A percentile compares a stretch with the other conserved stretches of the same genome.
Evolutionary conservation across 306 rosid genomes (phyloP).

Genomic region (Begonia peltatifolia): DNA sequence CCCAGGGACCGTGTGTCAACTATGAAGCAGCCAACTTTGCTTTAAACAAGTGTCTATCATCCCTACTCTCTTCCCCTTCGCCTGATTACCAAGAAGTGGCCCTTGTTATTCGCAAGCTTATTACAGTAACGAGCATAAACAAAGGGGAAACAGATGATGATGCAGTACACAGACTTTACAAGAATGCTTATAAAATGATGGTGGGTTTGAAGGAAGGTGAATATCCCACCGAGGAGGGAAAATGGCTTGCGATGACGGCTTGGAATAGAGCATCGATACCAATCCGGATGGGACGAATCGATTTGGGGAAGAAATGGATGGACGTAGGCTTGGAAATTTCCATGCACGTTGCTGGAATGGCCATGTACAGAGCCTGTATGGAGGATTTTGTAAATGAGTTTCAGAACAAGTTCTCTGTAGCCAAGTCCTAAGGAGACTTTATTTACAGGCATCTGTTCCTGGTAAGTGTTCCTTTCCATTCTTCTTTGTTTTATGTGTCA

Average conservation of each 20-base stretch:
- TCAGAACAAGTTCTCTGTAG: constrained; percentile 23
- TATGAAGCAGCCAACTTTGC: constrained; percentile 66
- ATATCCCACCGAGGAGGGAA: constrained; percentile 78
- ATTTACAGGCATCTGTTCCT: too few relatives aligned
- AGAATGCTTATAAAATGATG: constrained; percentile 64
- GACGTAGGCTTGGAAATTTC: constrained; percentile 60
- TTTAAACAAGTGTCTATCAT: constrained; percentile 67
- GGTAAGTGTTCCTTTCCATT: too few relatives aligned
- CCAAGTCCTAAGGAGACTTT: too few relatives aligned
- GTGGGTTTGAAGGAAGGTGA: constrained; percentile 82
- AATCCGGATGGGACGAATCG: constrained; percentile 62
- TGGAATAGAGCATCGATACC: constrained; percentile 91
- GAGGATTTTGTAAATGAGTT: constrained; percentile 42
- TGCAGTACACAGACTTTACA: constrained; percentile 55
- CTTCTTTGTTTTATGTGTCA: too few relatives aligned
- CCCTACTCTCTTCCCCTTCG: constrained; percentile 49
- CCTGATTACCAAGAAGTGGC: constrained; percentile 65
- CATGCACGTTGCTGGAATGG: constrained; percentile 71
- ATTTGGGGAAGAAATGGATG: constrained; percentile 81
- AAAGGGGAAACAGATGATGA: constrained; percentile 75
- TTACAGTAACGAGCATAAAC: constrained; percentile 45
- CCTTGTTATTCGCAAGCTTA: constrained; percentile 64
- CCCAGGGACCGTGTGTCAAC: constrained; percentile 53
- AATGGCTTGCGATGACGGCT: constrained; percentile 92
- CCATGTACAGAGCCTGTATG: constrained; percentile 70